Percentiles rank a stretch among this genome's conserved stretches.
Conservation (phyloP, 2,329 filamentous ascomycete species). For the Microsporum ferrugineum region DNA sequence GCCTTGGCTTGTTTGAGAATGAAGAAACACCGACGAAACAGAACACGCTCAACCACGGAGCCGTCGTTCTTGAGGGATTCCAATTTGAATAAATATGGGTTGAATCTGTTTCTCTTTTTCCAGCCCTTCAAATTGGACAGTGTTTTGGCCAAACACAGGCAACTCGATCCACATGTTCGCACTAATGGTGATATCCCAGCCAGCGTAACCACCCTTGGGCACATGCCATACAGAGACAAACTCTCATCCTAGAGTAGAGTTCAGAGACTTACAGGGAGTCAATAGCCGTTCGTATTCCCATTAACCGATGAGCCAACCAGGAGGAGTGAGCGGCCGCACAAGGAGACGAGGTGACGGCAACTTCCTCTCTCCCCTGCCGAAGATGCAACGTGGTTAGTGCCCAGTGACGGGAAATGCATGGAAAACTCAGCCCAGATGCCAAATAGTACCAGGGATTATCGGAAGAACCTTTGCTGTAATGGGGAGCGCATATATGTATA, state of each 20-base stretch:
- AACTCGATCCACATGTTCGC: neutral
- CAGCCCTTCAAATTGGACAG: no score
- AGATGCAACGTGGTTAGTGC: neutral
- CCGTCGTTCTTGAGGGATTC: no score
- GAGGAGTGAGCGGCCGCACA: neutral
- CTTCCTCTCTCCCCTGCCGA: neutral
- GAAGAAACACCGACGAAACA: neutral
- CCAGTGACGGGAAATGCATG: neutral
- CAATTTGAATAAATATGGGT: no score
- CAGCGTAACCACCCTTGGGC: neutral
- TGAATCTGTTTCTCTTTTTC: no score
- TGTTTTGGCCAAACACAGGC: neutral
- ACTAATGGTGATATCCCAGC: neutral
- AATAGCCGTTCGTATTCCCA: conserved; percentile 1
- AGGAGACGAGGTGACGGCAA: neutral
- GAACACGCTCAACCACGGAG: neutral
- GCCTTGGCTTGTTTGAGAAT: neutral
- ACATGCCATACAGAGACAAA: neutral
- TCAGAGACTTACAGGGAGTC: neutral
- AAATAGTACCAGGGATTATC: neutral
- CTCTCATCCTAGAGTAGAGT: neutral
- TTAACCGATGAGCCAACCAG: neutral
- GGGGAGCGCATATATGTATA: neutral
- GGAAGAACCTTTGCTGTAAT: neutral
- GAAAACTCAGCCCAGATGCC: neutral